Percentiles rank a stretch among this genome's conserved stretches.
Conservation (phyloP, 148 eudicot species). For the Camellia japonica region DNA sequence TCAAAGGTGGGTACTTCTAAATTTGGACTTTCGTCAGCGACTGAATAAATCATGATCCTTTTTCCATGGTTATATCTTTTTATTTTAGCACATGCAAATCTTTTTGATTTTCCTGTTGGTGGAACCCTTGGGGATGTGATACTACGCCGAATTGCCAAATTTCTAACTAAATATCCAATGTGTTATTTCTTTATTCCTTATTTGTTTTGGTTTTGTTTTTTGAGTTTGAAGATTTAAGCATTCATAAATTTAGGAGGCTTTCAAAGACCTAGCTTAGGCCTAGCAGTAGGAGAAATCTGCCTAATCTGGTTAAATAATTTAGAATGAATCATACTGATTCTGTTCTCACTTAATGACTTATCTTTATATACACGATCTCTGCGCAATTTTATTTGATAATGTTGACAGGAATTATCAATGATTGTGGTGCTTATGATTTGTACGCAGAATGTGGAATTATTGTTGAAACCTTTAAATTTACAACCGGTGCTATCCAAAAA, state of each 20-base stretch:
- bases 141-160: not conserved
- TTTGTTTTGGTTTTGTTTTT: not conserved
- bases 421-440: too few relatives aligned
- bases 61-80: too few relatives aligned
- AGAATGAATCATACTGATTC: not conserved
- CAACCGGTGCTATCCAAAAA: conserved; percentile 62
- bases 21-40: not conserved
- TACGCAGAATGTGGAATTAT: conserved; percentile 30
- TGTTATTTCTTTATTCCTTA: not conserved
- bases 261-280: not conserved
- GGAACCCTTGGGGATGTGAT: not conserved
- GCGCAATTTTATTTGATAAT: too few relatives aligned
- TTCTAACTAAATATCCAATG: not conserved
- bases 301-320: not conserved
- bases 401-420: too few relatives aligned
- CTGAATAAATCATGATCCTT: not conserved
- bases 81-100: not conserved
- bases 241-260: not conserved
- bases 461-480: conserved; percentile 31
- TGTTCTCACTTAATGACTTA: not conserved
- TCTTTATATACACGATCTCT: too few relatives aligned
- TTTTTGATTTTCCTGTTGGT: not conserved
- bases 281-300: not conserved
- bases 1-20: conserved; percentile 58
- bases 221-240: not conserved